Conservation (phyloP, 2,329 filamentous ascomycete genomes). For the Nemania sp. region DNA sequence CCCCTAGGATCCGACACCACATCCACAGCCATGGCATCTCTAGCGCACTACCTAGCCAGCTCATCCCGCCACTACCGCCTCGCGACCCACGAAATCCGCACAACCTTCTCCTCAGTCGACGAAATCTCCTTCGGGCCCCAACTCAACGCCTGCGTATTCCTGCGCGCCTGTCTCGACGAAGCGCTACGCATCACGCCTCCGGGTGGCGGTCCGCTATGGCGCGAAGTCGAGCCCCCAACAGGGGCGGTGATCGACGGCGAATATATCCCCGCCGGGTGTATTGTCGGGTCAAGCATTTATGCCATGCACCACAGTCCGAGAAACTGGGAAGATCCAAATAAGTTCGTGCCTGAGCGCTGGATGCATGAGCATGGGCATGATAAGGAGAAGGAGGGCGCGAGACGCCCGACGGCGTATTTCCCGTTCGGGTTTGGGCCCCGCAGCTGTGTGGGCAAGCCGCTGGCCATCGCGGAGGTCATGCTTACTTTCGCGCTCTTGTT, state of each 20-base stretch:
- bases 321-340: conserved; percentile 18
- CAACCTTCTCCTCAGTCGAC: conserved; percentile 7
- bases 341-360: conserved; percentile 13
- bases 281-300: too few species aligned
- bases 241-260: conserved; percentile 19
- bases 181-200: conserved; percentile 20
- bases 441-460: conserved; percentile 7
- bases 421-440: conserved; percentile 8
- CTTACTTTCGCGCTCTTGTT: conserved; percentile 4
- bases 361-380: not conserved
- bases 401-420: not conserved
- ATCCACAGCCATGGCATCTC: too few species aligned
- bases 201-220: conserved; percentile 9
- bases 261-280: too few species aligned
- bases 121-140: conserved; percentile 13
- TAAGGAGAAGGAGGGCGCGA: not conserved
- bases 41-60: too few species aligned
- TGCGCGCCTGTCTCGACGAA: conserved; percentile 23
- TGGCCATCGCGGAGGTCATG: conserved; percentile 13
- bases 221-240: conserved; percentile 8
- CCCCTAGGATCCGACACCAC: too few species aligned
- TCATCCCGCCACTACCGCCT: too few species aligned
- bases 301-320: conserved; percentile 15
- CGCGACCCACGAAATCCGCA: conserved; percentile 22
- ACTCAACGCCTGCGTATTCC: conserved; percentile 16